Percentiles rank a stretch among this genome's conserved stretches.
These are phyloP conservation scores for Solanum tarapatanum DNA, from an alignment of 257 asterid species.

Conservation along the genomic window DNA sequence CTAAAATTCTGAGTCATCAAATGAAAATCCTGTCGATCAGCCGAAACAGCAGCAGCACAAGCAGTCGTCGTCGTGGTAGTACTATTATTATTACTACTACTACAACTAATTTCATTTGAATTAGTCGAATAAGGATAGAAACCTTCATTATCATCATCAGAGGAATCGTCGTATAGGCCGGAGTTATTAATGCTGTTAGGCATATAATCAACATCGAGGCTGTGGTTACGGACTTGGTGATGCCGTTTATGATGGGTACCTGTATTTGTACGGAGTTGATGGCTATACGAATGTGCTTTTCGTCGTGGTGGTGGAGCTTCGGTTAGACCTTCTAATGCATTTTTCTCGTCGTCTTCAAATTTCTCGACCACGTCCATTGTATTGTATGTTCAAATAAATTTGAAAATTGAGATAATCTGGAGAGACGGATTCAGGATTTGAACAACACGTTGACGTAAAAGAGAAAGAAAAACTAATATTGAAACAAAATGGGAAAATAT, in stretches of 20 bases:
- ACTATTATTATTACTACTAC: background rate
- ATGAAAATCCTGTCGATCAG: background rate
- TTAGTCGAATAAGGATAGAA: background rate
- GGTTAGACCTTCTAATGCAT: slow-evolving; percentile 24
- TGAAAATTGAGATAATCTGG: background rate
- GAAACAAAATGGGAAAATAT: background rate
- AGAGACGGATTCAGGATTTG: background rate
- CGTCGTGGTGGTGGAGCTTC: slow-evolving; percentile 42
- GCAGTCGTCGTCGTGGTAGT: background rate
- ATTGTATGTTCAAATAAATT: background rate
- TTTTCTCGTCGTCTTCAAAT: slow-evolving; percentile 30
- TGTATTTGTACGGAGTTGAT: slow-evolving; percentile 47
- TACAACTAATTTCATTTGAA: background rate
- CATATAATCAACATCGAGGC: slow-evolving; percentile 54
- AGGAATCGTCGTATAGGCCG: background rate
- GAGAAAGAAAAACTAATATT: background rate
- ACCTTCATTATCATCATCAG: background rate
- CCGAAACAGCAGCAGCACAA: background rate
- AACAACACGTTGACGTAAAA: background rate
- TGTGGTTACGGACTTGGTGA: slow-evolving; percentile 55
- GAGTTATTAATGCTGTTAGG: slow-evolving; percentile 10
- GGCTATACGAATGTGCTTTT: slow-evolving; percentile 50
- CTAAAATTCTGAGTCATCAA: background rate
- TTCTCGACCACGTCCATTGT: background rate
- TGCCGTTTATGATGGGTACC: slow-evolving; percentile 40